Evolutionary conservation across 192 early-diverging fungal species (phyloP).

Genomic region (Umbelopsis sp.): DNA sequence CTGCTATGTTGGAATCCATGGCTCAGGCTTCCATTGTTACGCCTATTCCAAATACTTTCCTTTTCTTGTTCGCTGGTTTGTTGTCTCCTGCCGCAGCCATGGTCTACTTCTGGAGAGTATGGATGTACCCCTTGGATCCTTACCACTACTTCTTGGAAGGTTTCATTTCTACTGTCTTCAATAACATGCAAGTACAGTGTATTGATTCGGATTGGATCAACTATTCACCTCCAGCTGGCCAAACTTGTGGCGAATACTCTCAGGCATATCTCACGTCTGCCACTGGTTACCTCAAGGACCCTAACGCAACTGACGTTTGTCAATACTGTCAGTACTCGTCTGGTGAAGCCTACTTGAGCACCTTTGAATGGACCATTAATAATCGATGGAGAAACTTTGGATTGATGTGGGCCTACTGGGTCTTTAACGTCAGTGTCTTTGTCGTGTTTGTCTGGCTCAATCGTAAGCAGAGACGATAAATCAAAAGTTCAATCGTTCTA

Average conservation of each 20-base stretch:
- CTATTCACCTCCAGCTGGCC: conserved; percentile 55
- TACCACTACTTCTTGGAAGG: conserved; percentile 71
- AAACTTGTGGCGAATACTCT: conserved; percentile 63
- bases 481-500: not conserved
- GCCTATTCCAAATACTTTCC: conserved; percentile 66
- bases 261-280: conserved; percentile 30
- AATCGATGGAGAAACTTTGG: conserved; percentile 74
- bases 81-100: conserved; percentile 62
- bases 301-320: conserved; percentile 25
- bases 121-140: conserved; percentile 67
- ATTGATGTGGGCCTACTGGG: conserved; percentile 59
- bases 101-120: conserved; percentile 64
- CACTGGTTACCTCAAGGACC: conserved; percentile 41
- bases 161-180: conserved; percentile 57
- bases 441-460: conserved; percentile 41
- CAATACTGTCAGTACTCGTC: conserved; percentile 43
- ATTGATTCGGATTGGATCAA: conserved; percentile 47
- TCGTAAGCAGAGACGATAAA: conserved; percentile 32
- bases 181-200: conserved; percentile 54
- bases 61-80: conserved; percentile 73
- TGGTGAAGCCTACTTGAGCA: conserved; percentile 19
- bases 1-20: conserved; percentile 62
- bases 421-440: conserved; percentile 58
- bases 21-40: conserved; percentile 62
- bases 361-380: conserved; percentile 48